A percentile compares a stretch with the other conserved stretches of the same genome.
phyloP scores from a whole-genome alignment of 2,329 filamentous ascomycete genomes.

The Aspergillus viridinutans region DNA sequence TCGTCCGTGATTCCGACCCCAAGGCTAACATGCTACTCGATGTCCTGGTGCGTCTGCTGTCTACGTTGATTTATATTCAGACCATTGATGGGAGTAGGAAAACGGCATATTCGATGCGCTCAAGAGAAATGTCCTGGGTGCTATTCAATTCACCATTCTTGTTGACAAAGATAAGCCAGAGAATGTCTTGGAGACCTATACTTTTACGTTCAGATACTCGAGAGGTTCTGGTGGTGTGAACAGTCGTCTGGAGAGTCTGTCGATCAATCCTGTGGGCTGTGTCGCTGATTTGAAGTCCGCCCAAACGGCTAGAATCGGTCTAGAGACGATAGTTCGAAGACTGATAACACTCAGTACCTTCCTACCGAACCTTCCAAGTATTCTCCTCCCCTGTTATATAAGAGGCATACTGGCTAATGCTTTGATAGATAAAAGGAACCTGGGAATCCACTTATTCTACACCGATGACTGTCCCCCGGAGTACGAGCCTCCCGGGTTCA shows the following conservation, averaged over 20 bases:
- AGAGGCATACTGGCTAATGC: constrained; percentile 3
- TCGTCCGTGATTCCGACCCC: constrained; percentile 37
- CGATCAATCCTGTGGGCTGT: constrained; percentile 24
- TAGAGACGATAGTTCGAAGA: constrained; percentile 42
- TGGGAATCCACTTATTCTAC: constrained; percentile 46
- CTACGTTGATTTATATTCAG: not conserved
- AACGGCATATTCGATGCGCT: constrained; percentile 47
- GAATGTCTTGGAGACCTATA: constrained; percentile 48
- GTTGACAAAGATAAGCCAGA: constrained; percentile 32
- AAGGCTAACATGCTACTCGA: constrained; percentile 44
- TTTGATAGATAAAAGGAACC: constrained; percentile 32
- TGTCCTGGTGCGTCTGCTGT: constrained; percentile 40
- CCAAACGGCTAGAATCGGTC: constrained; percentile 37
- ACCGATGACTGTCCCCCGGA: constrained; percentile 35
- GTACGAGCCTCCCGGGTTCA: constrained; percentile 43
- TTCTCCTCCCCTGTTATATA: constrained; percentile 1
- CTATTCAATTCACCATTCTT: constrained; percentile 46
- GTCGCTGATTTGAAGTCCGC: constrained; percentile 33
- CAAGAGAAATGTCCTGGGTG: constrained; percentile 38
- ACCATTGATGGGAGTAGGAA: constrained; percentile 40
- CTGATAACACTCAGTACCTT: constrained; percentile 36
- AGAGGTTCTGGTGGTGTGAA: constrained; percentile 25
- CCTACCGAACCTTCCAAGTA: constrained; percentile 43
- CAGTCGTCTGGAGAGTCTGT: constrained; percentile 26
- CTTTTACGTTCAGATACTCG: constrained; percentile 46